These are phyloP conservation scores for Paraglomus occultum DNA, from an alignment of 192 early-diverging fungal species.

Conservation along the genomic window DNA sequence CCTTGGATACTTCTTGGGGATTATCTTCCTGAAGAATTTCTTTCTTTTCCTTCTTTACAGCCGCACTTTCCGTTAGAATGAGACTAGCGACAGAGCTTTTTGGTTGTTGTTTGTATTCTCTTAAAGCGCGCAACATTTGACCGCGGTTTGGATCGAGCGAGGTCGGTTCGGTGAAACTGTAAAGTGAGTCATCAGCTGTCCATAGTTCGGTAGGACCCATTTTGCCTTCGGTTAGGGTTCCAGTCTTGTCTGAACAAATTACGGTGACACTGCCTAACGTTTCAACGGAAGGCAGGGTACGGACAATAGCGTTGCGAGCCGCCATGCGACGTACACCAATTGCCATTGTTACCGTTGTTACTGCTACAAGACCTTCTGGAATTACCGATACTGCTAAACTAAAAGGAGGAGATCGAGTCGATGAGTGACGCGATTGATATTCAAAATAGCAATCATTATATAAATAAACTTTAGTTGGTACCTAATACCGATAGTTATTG, in stretches of 20 bases:
- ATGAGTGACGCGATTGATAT: neutral
- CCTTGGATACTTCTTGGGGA: slow-evolving; percentile 45
- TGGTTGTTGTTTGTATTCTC: slow-evolving; percentile 1
- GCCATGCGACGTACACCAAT: slow-evolving; percentile 96
- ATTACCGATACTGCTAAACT: slow-evolving; percentile 95
- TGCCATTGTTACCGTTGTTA: slow-evolving; percentile 97
- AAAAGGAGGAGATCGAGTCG: slow-evolving; percentile 16
- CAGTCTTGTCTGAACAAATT: slow-evolving; percentile 98
- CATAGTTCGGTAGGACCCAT: slow-evolving; percentile 89
- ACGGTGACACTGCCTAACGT: slow-evolving; percentile 92
- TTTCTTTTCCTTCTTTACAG: neutral
- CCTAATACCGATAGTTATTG: slow-evolving; percentile 83
- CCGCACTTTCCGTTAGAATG: neutral
- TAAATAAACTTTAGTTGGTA: slow-evolving; percentile 28
- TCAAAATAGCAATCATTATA: neutral
- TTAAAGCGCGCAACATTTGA: slow-evolving; percentile 31
- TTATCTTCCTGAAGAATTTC: too few species aligned
- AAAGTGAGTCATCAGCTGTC: slow-evolving; percentile 68
- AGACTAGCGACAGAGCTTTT: neutral
- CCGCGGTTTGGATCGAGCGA: slow-evolving; percentile 51
- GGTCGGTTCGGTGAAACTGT: slow-evolving; percentile 63
- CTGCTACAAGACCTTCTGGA: slow-evolving; percentile 96
- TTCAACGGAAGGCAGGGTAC: slow-evolving; percentile 92
- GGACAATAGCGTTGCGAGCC: slow-evolving; percentile 79
- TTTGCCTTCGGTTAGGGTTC: slow-evolving; percentile 96